A percentile compares a stretch with the other conserved stretches of the same genome.
These are phyloP conservation scores for Glycine soja DNA, from an alignment of 306 rosid genomes.

Conservation along the genomic window DNA sequence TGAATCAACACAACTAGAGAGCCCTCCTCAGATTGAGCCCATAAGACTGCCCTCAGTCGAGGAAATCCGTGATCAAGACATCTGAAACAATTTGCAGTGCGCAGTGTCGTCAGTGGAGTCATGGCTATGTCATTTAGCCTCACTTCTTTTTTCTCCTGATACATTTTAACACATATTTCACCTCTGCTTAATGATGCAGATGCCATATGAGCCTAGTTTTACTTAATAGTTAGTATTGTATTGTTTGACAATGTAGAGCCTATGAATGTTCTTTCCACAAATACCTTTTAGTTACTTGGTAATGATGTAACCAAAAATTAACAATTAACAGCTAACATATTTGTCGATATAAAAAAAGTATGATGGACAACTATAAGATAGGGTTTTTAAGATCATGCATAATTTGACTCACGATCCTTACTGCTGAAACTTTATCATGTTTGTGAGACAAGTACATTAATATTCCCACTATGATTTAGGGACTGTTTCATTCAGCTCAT, in stretches of 20 bases:
- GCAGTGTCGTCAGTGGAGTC: slow-evolving; percentile 90
- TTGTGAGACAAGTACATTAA: background rate
- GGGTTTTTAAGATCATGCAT: background rate
- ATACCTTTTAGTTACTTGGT: background rate
- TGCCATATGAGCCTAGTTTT: background rate
- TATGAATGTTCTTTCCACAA: background rate
- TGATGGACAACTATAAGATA: background rate
- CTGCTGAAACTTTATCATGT: too few species aligned
- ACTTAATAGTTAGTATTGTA: background rate
- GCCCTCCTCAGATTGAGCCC: slow-evolving; percentile 73
- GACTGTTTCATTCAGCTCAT: background rate
- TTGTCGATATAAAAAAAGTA: background rate
- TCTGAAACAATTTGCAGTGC: slow-evolving; percentile 91
- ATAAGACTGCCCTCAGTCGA: slow-evolving; percentile 76
- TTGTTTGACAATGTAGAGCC: slow-evolving; percentile 14
- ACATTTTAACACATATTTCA: background rate
- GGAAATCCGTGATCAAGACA: slow-evolving; percentile 96
- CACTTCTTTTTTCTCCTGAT: background rate
- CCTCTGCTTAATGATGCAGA: background rate
- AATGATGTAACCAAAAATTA: too few species aligned
- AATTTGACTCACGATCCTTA: background rate
- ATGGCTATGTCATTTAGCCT: slow-evolving; percentile 64
- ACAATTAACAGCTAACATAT: too few species aligned
- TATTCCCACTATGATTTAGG: background rate
- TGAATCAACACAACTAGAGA: slow-evolving; percentile 59